Base-by-base conservation (phyloP, 2,329 filamentous ascomycete genomes). In the Bipolaris bicolor region DNA sequence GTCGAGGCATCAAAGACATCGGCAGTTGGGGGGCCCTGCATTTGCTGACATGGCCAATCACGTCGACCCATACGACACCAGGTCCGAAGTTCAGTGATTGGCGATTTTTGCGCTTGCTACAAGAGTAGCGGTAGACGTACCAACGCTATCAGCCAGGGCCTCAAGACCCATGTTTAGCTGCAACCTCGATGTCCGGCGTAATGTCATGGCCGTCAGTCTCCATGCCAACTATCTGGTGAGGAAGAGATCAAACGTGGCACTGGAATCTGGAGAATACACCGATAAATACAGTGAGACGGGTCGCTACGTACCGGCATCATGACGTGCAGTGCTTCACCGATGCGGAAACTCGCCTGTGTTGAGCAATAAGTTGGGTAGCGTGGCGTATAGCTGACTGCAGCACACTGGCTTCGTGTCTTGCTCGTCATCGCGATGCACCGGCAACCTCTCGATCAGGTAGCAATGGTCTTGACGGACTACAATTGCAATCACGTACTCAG, bases 381-480 rank as follows among this genome's bases (percentile, higher is more conserved):
- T 24, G 34, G 47, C 37, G 44, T 54, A 39, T 52, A 49, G 59
- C 59, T 64, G 59, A 64, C 57, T 59, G 61, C 59, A 62, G 58
- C 39, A 47, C 39, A 47, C 41, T 43, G 31, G 46, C 49, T 51
- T 29, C 44, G 22, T 53, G 40, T 45, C 33, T 53, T 36, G 24
- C 34, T 47, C 37, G 34, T 22, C 22, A 33, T 5, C 22, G 20
- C 3, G 18, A 24, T 34, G 11, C 43, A 22, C 40, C 53, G 53
- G 61, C 51, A 63, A 52, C 22, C 40, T 53, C 58, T 51, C 51
- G 7, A 39, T 9, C 44, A 26, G 46, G 45, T 36, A 37, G 5
- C 7, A 47, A 33, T 49, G n/a, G 24, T 4, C 13, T 20, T 56
- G 41, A 29, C 26, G 3, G 26, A 10, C 26, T 29, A 29, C 9